Conservation (phyloP, 495 filamentous ascomycete species). For the Chaetomium tenue region DNA sequence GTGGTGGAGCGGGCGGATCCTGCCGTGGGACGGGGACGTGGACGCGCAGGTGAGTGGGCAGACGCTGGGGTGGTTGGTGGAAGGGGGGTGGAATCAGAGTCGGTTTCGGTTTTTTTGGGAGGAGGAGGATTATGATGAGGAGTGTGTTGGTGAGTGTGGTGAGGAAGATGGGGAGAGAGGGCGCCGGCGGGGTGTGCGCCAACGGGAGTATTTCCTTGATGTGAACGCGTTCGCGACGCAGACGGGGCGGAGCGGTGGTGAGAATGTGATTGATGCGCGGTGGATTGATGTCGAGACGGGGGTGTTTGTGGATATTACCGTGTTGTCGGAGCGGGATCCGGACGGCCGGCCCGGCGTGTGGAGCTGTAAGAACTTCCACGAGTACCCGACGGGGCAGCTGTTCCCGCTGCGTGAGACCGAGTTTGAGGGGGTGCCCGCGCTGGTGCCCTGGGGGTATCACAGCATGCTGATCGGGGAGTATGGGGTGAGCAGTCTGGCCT, state of each 20-base stretch:
- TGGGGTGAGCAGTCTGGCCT: slow-evolving; percentile 60
- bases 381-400: slow-evolving; percentile 66
- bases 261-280: slow-evolving; percentile 81
- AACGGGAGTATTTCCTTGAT: slow-evolving; percentile 63
- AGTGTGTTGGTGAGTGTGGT: too few relatives aligned
- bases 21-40: slow-evolving; percentile 89
- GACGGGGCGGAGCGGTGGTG: slow-evolving; percentile 60
- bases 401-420: slow-evolving; percentile 74
- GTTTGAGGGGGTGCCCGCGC: slow-evolving; percentile 74
- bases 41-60: slow-evolving; percentile 71
- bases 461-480: slow-evolving; percentile 75
- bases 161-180: too few relatives aligned
- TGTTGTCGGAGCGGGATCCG: slow-evolving; percentile 65
- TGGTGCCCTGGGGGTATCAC: slow-evolving; percentile 73
- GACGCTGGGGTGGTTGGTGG: slow-evolving; percentile 60
- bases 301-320: slow-evolving; percentile 88
- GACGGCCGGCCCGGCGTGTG: slow-evolving; percentile 59
- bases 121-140: too few relatives aligned
- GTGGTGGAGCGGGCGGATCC: slow-evolving; percentile 86
- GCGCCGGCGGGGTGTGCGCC: too few relatives aligned
- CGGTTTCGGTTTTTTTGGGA: slow-evolving; percentile 40
- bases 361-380: slow-evolving; percentile 81
- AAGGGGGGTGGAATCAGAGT: slow-evolving; percentile 62
- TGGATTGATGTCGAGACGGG: slow-evolving; percentile 79
- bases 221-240: slow-evolving; percentile 68